Percentiles rank a stretch among this genome's conserved stretches.
phyloP scores from a whole-genome alignment of 2,329 filamentous ascomycete genomes.

The Sporothrix phasma region DNA sequence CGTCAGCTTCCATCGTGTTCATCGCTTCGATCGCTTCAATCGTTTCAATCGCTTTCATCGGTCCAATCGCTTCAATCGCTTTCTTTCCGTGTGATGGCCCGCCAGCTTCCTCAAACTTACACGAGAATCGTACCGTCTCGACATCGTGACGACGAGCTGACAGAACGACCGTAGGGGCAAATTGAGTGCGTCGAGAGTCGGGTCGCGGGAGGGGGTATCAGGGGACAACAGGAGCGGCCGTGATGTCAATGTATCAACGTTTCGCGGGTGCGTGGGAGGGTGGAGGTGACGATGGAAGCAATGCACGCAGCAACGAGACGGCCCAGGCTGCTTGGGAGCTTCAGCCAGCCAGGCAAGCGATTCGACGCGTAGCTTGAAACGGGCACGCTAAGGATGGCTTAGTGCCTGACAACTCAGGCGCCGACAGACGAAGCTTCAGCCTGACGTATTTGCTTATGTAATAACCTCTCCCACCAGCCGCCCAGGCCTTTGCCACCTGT shows the following conservation, averaged over 20 bases:
- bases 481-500: not conserved
- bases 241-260: not conserved
- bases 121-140: conserved; percentile 93
- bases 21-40: too few relatives aligned
- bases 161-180: not conserved
- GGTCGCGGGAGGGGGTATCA: not conserved
- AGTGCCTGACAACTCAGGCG: not conserved
- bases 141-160: conserved; percentile 48
- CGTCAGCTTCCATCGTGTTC: not conserved
- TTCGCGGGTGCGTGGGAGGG: not conserved
- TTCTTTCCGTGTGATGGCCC: too few relatives aligned
- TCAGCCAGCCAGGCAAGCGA: conserved; percentile 39
- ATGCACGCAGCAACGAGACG: conserved; percentile 6
- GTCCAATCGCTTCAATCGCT: too few relatives aligned
- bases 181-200: not conserved
- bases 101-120: conserved; percentile 54
- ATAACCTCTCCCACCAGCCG: not conserved
- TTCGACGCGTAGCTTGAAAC: conserved; percentile 18
- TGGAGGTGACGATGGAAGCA: not conserved
- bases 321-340: conserved; percentile 20
- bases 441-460: not conserved
- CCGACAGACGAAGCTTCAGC: not conserved
- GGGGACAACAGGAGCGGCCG: not conserved
- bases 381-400: not conserved
- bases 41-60: too few relatives aligned